Evolutionary conservation across 345 rosid genomes (phyloP).

Genomic region (Toxicodendron radicans): DNA sequence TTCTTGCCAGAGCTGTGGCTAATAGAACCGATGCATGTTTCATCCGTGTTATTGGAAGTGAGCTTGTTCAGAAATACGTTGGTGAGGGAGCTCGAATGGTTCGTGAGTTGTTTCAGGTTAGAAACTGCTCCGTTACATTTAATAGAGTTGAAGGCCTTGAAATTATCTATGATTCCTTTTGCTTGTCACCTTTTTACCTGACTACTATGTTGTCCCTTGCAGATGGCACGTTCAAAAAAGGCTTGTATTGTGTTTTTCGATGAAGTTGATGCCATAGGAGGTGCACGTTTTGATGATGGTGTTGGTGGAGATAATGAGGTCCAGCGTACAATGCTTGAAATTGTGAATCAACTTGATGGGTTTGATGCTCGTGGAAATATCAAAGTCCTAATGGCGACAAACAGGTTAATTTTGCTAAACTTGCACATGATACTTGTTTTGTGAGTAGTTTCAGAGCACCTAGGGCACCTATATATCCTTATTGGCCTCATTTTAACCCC

Average conservation of each 20-base stretch:
- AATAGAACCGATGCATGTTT: conserved; percentile 99
- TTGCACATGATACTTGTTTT: neutral
- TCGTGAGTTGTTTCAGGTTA: conserved; percentile 94
- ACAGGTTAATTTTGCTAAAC: conserved; percentile 50
- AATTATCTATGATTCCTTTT: neutral
- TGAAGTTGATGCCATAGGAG: conserved; percentile 83
- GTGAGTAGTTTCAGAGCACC: neutral
- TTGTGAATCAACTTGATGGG: conserved; percentile 87
- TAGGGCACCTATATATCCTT: neutral
- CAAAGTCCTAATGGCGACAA: conserved; percentile 99
- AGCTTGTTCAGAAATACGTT: conserved; percentile 97
- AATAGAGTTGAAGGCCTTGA: neutral
- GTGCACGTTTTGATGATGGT: conserved; percentile 85
- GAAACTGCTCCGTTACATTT: neutral
- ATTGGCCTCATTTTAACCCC: neutral
- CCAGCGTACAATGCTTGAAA: conserved; percentile 87
- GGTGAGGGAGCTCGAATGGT: conserved; percentile 99
- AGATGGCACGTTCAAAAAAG: conserved; percentile 91
- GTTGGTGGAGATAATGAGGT: conserved; percentile 84
- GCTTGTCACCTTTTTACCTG: neutral
- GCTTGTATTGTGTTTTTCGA: conserved; percentile 89
- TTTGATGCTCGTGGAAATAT: conserved; percentile 96
- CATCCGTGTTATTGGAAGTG: conserved; percentile 96
- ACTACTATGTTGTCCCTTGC: conserved; percentile 10
- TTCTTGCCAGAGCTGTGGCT: conserved; percentile 96